These are phyloP conservation scores for Glycine latifolia DNA, from an alignment of 306 rosid genomes.

Conservation along the genomic window DNA sequence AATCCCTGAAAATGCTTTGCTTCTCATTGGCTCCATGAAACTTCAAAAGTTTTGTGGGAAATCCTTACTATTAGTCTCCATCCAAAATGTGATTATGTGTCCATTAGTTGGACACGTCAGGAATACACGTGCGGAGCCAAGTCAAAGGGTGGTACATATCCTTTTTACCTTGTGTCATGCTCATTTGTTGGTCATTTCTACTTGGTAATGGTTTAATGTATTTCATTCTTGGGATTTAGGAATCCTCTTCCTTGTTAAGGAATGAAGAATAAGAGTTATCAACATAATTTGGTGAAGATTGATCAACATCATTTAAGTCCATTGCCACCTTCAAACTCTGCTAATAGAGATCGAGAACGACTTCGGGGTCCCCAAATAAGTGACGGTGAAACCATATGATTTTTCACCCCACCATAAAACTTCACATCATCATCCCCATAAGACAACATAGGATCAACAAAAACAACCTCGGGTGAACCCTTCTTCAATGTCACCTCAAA, in stretches of 20 bases:
- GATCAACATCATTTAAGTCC: constrained; percentile 66
- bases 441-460: constrained; percentile 47
- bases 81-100: too few species aligned
- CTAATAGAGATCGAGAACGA: constrained; percentile 79
- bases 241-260: constrained; percentile 45
- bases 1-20: too few species aligned
- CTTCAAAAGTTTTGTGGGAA: too few species aligned
- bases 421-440: constrained; percentile 59
- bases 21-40: too few species aligned
- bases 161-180: too few species aligned
- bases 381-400: constrained; percentile 57
- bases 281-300: constrained; percentile 39
- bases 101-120: too few species aligned
- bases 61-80: too few species aligned
- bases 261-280: constrained; percentile 49
- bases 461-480: constrained; percentile 45
- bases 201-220: constrained; percentile 43
- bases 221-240: constrained; percentile 65
- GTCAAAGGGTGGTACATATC: too few species aligned
- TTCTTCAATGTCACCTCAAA: constrained; percentile 43
- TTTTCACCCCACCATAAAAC: constrained; percentile 56
- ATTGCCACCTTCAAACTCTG: constrained; percentile 70
- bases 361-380: constrained; percentile 59
- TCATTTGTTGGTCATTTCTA: too few species aligned
- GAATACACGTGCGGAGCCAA: too few species aligned